phyloP scores from a whole-genome alignment of 441 rosid genomes.

The Pelargonium myrrhifolium region DNA sequence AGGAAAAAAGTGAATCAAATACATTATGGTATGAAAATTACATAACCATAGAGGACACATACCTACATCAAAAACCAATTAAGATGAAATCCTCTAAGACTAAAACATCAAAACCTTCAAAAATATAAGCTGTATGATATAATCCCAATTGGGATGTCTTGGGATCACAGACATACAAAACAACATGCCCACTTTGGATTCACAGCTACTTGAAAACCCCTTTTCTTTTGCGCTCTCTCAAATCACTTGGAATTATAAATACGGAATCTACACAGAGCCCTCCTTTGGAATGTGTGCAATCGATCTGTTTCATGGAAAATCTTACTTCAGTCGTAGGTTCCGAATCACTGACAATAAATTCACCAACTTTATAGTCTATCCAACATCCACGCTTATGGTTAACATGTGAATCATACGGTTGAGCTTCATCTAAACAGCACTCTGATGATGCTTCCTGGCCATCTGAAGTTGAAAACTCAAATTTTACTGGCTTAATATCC shows the following conservation, averaged over 20 bases:
- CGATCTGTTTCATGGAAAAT: conserved; percentile 71
- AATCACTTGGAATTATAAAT: conserved; percentile 35
- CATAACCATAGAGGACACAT: conserved; percentile 28
- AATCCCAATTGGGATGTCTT: conserved; percentile 21
- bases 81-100: conserved; percentile 26
- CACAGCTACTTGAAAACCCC: conserved; percentile 33
- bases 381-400: conserved; percentile 68
- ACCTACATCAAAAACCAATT: conserved; percentile 32
- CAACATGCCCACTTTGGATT: conserved; percentile 9
- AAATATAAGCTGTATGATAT: conserved; percentile 32
- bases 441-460: conserved; percentile 44
- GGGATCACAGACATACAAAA: conserved; percentile 19
- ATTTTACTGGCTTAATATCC: conserved; percentile 62
- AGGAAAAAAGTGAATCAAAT: conserved; percentile 33
- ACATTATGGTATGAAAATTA: conserved; percentile 25
- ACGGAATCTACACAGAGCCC: conserved; percentile 58
- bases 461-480: conserved; percentile 51
- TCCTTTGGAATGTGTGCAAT: conserved; percentile 76
- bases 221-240: conserved; percentile 34
- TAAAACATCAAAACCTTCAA: conserved; percentile 25
- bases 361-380: conserved; percentile 54
- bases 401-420: conserved; percentile 37
- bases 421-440: conserved; percentile 36
- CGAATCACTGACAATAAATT: conserved; percentile 46
- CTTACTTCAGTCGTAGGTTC: conserved; percentile 29